A percentile compares a stretch with the other conserved stretches of the same genome.
These are phyloP conservation scores for Cardamine chenopodiifolia DNA, from an alignment of 345 rosid species.

Conservation along the genomic window DNA sequence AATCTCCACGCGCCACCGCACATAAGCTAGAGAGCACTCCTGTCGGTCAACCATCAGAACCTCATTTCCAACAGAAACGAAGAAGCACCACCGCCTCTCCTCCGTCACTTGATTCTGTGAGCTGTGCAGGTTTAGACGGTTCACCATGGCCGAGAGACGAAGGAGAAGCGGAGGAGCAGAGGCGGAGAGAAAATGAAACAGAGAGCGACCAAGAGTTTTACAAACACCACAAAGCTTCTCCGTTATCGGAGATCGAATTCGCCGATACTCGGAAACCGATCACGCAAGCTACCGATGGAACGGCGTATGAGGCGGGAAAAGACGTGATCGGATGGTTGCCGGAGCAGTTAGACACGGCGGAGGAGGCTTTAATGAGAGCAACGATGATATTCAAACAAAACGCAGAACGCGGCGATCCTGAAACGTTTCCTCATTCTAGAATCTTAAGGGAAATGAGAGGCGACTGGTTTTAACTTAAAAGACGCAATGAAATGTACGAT, in stretches of 20 bases:
- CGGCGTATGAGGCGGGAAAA: constrained; percentile 32
- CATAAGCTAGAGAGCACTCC: constrained; percentile 50
- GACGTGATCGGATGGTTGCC: constrained; percentile 64
- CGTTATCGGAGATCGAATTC: constrained; percentile 61
- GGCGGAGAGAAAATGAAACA: constrained; percentile 14
- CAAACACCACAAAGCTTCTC: constrained; percentile 67
- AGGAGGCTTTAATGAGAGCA: constrained; percentile 66
- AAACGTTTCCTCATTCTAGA: constrained; percentile 63
- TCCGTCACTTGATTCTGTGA: constrained; percentile 36
- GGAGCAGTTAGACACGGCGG: constrained; percentile 84
- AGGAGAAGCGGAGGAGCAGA: constrained; percentile 29
- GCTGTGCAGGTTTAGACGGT: constrained; percentile 66
- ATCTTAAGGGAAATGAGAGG: constrained; percentile 67
- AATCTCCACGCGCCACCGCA: constrained; percentile 48
- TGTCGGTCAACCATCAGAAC: constrained; percentile 52
- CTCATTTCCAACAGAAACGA: constrained; percentile 56
- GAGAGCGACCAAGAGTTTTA: constrained; percentile 54
- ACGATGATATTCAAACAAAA: constrained; percentile 57
- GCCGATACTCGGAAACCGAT: constrained; percentile 83
- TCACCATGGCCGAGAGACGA: constrained; percentile 48
- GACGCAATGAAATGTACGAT: no score
- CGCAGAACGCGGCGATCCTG: constrained; percentile 80
- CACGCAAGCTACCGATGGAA: constrained; percentile 68
- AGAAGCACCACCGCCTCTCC: constrained; percentile 14
- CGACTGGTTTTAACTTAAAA: constrained; percentile 51